Evolutionary conservation across 2,329 filamentous ascomycete species (phyloP).

Genomic region (Talaromyces islandicus): DNA sequence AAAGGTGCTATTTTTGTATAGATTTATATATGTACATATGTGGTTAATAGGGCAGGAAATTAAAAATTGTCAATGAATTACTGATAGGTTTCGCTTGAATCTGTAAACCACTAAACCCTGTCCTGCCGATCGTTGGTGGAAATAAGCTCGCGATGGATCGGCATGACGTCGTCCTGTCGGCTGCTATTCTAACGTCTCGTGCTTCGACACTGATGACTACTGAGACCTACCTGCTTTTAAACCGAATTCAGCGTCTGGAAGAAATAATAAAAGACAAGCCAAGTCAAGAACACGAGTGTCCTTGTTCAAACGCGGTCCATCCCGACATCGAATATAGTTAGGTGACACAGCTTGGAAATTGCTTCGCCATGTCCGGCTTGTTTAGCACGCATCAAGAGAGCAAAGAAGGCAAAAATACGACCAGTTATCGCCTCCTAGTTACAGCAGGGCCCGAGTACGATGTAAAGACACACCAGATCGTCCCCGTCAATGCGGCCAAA

Average conservation of each 20-base stretch:
- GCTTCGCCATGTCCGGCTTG: neutral
- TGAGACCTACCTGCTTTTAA: neutral
- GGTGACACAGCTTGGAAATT: neutral
- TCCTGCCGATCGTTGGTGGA: neutral
- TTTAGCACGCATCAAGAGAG: neutral
- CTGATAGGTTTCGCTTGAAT: neutral
- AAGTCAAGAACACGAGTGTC: neutral
- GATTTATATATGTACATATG: neutral
- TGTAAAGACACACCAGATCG: constrained; percentile 60
- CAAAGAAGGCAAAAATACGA: neutral
- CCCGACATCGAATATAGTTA: neutral
- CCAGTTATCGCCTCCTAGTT: constrained; percentile 65
- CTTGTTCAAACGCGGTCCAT: neutral
- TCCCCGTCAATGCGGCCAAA: constrained; percentile 67
- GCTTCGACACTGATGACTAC: neutral
- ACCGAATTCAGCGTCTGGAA: neutral
- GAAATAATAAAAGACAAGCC: neutral
- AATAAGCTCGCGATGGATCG: neutral
- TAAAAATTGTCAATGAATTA: neutral
- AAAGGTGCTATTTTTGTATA: neutral
- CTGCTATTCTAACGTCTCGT: neutral
- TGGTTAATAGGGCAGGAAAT: neutral
- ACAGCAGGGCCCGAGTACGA: constrained; percentile 78
- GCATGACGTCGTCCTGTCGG: neutral
- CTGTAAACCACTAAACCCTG: too few species aligned